phyloP scores from a whole-genome alignment of 495 filamentous ascomycete species.

The Aspergillus sclerotioniger region DNA sequence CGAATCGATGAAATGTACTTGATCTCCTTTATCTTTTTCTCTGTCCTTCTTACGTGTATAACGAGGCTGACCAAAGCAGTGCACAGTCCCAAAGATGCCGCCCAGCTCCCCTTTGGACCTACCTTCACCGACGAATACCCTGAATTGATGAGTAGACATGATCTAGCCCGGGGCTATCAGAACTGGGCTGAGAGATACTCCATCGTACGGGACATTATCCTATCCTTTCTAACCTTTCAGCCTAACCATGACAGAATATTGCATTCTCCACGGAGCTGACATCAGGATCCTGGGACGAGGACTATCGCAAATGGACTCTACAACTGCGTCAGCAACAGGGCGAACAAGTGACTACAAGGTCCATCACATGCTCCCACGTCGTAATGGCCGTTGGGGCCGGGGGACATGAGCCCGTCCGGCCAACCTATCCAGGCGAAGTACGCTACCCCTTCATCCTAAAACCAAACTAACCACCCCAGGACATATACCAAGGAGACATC shows the following conservation, averaged over 20 bases:
- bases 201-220: neutral
- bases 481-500: conserved; percentile 26
- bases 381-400: neutral
- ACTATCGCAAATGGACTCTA: neutral
- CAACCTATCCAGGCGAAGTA: neutral
- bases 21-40: neutral
- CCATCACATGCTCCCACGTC: neutral
- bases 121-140: neutral
- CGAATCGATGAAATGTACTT: conserved; percentile 19
- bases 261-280: neutral
- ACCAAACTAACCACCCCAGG: neutral
- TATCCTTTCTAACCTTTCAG: neutral
- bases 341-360: neutral
- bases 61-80: neutral
- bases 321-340: neutral
- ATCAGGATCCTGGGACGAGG: neutral
- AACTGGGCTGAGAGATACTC: neutral
- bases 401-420: neutral
- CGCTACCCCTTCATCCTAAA: neutral
- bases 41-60: no score
- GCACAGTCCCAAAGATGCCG: neutral
- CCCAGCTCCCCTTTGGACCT: neutral
- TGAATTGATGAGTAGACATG: neutral
- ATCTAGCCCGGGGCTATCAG: neutral
- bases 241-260: neutral